Conservation (phyloP, 192 early-diverging fungal genomes). For the Phlyctochytrium arcticum region DNA sequence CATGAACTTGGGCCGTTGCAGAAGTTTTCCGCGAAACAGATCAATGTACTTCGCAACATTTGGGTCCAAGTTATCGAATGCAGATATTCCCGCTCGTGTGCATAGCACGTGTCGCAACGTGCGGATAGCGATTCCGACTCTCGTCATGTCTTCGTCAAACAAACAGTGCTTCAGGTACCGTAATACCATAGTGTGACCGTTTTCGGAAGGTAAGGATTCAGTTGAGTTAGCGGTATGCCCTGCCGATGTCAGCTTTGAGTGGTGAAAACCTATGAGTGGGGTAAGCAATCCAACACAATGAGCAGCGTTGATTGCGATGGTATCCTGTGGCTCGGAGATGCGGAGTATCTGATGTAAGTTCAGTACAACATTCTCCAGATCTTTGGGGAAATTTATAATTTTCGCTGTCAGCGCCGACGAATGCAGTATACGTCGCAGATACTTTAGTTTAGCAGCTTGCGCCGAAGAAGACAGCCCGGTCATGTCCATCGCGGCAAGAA, state of each 20-base stretch:
- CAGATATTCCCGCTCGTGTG: not conserved
- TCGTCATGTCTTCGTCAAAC: conserved; percentile 4
- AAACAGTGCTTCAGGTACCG: not conserved
- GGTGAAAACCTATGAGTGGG: no score
- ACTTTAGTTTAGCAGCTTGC: conserved; percentile 8
- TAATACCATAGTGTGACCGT: conserved; percentile 5
- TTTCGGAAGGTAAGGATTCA: no score
- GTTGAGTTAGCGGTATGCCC: no score
- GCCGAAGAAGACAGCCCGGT: not conserved
- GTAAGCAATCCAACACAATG: no score
- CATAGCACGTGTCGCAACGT: not conserved
- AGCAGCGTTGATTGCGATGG: no score
- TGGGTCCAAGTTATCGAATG: not conserved
- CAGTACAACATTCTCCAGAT: no score
- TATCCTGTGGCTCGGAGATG: no score
- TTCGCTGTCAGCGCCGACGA: no score
- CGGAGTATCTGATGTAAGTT: no score
- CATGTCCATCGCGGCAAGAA: not conserved
- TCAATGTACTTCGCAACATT: not conserved
- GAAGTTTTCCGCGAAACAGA: not conserved
- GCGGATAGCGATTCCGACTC: not conserved
- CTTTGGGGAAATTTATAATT: no score
- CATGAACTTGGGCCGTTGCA: not conserved
- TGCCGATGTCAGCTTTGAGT: no score
- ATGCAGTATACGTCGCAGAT: no score